phyloP scores from a whole-genome alignment of 257 asterid species.

The Fraxinus pennsylvanica region DNA sequence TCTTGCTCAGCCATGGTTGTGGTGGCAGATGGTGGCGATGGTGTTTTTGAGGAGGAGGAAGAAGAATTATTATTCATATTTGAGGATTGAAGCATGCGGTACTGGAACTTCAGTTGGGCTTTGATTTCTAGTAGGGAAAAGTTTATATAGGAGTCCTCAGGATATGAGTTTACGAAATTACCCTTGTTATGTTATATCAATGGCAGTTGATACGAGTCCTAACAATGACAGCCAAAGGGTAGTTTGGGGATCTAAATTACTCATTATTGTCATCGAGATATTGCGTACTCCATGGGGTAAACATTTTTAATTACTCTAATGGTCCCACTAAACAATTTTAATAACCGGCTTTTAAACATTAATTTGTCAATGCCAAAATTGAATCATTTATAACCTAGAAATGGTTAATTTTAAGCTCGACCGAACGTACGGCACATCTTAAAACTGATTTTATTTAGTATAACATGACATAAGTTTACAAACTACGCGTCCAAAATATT shows the following conservation, averaged over 20 bases:
- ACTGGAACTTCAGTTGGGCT: neutral
- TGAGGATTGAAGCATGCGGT: neutral
- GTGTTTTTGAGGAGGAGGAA: neutral
- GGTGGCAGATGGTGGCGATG: conserved; percentile 20
- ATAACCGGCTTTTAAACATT: conserved; percentile 28
- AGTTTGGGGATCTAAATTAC: neutral
- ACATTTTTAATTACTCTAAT: neutral
- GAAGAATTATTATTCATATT: neutral
- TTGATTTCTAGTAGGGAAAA: conserved; percentile 13
- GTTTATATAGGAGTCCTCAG: conserved; percentile 20
- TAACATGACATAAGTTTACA: neutral
- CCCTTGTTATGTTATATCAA: conserved; percentile 7
- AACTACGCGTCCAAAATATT: neutral
- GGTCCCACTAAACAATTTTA: conserved; percentile 18
- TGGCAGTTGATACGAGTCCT: neutral
- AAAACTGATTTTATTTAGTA: neutral
- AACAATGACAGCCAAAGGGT: conserved; percentile 15
- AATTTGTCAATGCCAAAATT: conserved; percentile 9
- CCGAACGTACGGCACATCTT: neutral
- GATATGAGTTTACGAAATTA: conserved; percentile 4
- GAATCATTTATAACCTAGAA: neutral
- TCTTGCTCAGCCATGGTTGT: conserved; percentile 29
- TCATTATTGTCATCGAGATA: conserved; percentile 21
- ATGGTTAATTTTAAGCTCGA: neutral
- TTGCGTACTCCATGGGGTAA: conserved; percentile 24